Evolutionary conservation across 441 rosid genomes (phyloP).

Genomic region (Arabidopsis lyrata): DNA sequence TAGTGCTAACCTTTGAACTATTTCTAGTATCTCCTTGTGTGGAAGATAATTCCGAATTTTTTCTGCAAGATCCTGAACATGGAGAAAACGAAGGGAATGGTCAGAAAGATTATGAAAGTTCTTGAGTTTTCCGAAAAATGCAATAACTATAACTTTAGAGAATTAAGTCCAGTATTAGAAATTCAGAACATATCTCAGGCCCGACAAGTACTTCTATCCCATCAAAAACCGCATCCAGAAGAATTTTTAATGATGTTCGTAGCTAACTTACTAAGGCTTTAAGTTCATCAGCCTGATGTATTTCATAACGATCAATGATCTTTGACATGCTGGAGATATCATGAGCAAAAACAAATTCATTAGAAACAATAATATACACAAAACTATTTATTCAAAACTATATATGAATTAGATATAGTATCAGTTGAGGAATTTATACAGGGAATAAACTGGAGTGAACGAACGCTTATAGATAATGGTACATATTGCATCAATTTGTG

Average conservation of each 20-base stretch:
- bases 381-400: background rate
- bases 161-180: background rate
- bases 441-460: background rate
- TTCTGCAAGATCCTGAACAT: slow-evolving; percentile 38
- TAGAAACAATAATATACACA: slow-evolving; percentile 7
- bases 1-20: slow-evolving; percentile 36
- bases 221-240: background rate
- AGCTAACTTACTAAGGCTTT: slow-evolving; percentile 38
- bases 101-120: background rate
- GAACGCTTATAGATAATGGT: background rate
- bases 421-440: background rate
- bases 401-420: background rate
- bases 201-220: slow-evolving; percentile 2
- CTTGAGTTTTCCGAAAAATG: background rate
- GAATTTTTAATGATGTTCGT: slow-evolving; percentile 2
- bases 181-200: slow-evolving; percentile 5
- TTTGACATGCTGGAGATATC: slow-evolving; percentile 34
- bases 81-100: slow-evolving; percentile 3
- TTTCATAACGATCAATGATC: slow-evolving; percentile 32
- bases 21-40: slow-evolving; percentile 37
- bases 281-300: slow-evolving; percentile 32
- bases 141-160: background rate
- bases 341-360: slow-evolving; percentile 17
- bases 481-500: background rate
- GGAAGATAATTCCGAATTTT: slow-evolving; percentile 33